Conservation (phyloP, 225 moss, liverwort and hornwort species). For the Thuidium tamariscinum region DNA sequence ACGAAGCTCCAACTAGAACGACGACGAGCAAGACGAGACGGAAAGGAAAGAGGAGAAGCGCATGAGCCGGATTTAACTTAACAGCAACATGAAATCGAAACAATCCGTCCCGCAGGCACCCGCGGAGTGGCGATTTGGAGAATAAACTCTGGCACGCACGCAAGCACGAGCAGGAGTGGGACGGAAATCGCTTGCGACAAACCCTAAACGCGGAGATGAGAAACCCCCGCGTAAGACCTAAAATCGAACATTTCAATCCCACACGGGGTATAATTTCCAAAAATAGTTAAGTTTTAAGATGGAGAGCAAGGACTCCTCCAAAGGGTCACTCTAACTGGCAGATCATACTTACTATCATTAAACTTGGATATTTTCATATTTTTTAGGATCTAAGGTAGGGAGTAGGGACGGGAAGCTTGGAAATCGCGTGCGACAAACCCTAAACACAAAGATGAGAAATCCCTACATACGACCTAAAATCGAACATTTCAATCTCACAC, state of each 20-base stretch:
- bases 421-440: too few species aligned
- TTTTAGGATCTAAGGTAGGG: too few species aligned
- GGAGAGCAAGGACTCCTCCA: neutral
- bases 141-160: neutral
- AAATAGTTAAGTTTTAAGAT: neutral
- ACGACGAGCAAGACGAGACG: neutral
- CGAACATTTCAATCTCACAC: too few species aligned
- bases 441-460: too few species aligned
- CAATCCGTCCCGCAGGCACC: neutral
- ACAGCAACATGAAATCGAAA: neutral
- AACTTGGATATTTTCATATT: too few species aligned
- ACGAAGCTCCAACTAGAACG: neutral
- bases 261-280: neutral
- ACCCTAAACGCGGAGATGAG: neutral
- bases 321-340: neutral
- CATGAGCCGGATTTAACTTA: neutral
- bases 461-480: too few species aligned
- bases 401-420: too few species aligned
- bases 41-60: neutral
- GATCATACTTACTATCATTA: too few species aligned
- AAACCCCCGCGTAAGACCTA: neutral
- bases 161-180: neutral
- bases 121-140: neutral
- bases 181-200: neutral
- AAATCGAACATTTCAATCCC: neutral